Evolutionary conservation across 176 grass and related monocot species (phyloP), one percentile per base, ranked within the genome.

Genomic region (Leersia perrieri): DNA sequence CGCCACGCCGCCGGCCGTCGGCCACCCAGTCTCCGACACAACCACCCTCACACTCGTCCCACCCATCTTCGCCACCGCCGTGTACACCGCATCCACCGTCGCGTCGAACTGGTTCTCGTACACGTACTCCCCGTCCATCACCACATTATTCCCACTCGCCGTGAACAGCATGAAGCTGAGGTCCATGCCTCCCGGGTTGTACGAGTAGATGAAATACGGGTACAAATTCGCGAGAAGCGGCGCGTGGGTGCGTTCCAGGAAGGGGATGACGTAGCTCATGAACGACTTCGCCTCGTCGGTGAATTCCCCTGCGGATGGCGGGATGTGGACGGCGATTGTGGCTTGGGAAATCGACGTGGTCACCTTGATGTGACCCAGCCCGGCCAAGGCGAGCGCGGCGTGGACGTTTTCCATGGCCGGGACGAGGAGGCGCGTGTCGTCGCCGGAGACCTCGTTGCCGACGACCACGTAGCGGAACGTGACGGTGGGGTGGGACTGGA

Each of bases 101-200:
- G 80, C 83, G 53, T 97, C 88, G 42, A 97, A 93, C 14, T 85
- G 83, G 86, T 93, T 93, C 39, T 89, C 76, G 77, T 97, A 97
- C 2, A 12, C 51, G 67, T 84, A 85, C 45, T 6, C n/a, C 1
- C 84, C 81, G 40, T 97, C 94, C 66, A 82, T 82, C 81, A 93
- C 81, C 8, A 87, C 72, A 2, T 44, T 61, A 2, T 44, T 61
- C 3, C 58, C 81, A 0, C 69, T 0, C 29, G 88, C 32, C 1
- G 63, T 85, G 91, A 97, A 97, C 68, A 93, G 40, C 20, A 81
- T 78, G 82, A 89, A 97, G 9, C 57, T 14, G 10, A 97, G n/a
- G 35, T 34, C 39, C 63, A 93, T 74, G 70, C 32, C 9, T 0
- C 13, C 42, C 0, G 51, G 28, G 68, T 61, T 83, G 22, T 1